phyloP scores from a whole-genome alignment of 352 stramenopile species.

The Hyaloperonospora arabidopsidis region DNA sequence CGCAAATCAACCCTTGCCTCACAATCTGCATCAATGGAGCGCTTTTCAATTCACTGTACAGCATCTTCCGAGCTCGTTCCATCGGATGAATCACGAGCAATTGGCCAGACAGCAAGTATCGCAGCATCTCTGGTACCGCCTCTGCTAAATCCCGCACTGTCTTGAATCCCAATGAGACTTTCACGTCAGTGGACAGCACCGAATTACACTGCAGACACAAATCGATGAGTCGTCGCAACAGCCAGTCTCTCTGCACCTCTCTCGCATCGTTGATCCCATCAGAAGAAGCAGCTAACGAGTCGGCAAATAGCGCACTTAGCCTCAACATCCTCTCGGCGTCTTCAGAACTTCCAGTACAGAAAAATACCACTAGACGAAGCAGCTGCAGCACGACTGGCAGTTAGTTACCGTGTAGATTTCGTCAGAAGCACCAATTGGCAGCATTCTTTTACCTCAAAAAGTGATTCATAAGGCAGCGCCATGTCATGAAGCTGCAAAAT shows the following conservation, averaged over 20 bases:
- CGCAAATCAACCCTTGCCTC: slow-evolving; percentile 20
- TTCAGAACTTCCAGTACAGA: slow-evolving; percentile 23
- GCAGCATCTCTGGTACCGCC: slow-evolving; percentile 20
- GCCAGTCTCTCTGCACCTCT: slow-evolving; percentile 25
- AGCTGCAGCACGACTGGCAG: slow-evolving; percentile 19
- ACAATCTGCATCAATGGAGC: slow-evolving; percentile 25
- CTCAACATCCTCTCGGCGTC: slow-evolving; percentile 27
- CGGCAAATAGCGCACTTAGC: slow-evolving; percentile 22
- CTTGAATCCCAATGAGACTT: slow-evolving; percentile 8
- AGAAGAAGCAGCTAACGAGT: slow-evolving; percentile 16
- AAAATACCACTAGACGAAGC: slow-evolving; percentile 37
- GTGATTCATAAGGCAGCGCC: slow-evolving; percentile 38
- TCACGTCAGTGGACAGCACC: neutral
- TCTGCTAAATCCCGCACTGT: slow-evolving; percentile 16
- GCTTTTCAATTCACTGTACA: slow-evolving; percentile 24
- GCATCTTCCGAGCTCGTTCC: slow-evolving; percentile 9
- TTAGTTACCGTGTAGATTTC: slow-evolving; percentile 6
- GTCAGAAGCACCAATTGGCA: slow-evolving; percentile 1
- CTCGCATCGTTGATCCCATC: slow-evolving; percentile 16
- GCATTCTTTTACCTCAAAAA: slow-evolving; percentile 32
- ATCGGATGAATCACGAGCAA: slow-evolving; percentile 14
- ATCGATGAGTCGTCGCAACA: slow-evolving; percentile 38
- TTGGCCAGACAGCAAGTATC: slow-evolving; percentile 25
- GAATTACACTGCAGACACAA: slow-evolving; percentile 34
- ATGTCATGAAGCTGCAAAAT: slow-evolving; percentile 46